Evolutionary conservation across 1,284 basidiomycete species (phyloP), one percentile per base, ranked within the genome.

Genomic region (Ustilago hordei): DNA sequence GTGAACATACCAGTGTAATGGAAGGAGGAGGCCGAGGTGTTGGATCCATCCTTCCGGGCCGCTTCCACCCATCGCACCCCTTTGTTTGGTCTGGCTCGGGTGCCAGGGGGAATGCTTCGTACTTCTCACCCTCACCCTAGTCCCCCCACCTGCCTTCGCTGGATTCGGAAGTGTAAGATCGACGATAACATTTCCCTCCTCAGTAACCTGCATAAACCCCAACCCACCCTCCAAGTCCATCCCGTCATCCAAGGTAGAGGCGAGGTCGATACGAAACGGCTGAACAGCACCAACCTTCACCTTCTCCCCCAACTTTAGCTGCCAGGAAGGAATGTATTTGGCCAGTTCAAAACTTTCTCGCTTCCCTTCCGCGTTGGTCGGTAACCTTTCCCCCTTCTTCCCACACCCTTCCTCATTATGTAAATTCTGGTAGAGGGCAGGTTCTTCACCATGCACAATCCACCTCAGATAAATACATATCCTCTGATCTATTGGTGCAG

Each of bases 1-100:
- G 23, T 77, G 75, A 7, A 77, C 75, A 38, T 77, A 77, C 75
- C 75, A 77, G 48, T 77, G 75, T 19, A 77, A 48, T 1, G 75
- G 75, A 0, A 77, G 43, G 1, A 64, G 3, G 3, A 50, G 15
- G 3, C 75, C 75, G 12, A 77, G 61, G 31, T 77, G 75, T 43
- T 77, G 75, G 15, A 77, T 55, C 52, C 41, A 60, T 4, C 66
- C 62, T 47, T 77, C 75, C 4, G 75, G 75, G 1, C 75, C 75
- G 4, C 48, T 48, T 0, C 19, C 60, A 1, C 70, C 70, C 41
- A 73, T 55, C 28, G 66, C 19, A 5, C 9, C 5, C 23, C 23
- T 28, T 28, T 28, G 23, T 38, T 38, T 38, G 36, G 36, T 45
- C n/a, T 53, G 12, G 15, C 3, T 4, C 1, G 65, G 31, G 3